Evolutionary conservation across 2,329 filamentous ascomycete genomes (phyloP), one percentile per base, ranked within the genome.

Genomic region (Didymella pinodella): DNA sequence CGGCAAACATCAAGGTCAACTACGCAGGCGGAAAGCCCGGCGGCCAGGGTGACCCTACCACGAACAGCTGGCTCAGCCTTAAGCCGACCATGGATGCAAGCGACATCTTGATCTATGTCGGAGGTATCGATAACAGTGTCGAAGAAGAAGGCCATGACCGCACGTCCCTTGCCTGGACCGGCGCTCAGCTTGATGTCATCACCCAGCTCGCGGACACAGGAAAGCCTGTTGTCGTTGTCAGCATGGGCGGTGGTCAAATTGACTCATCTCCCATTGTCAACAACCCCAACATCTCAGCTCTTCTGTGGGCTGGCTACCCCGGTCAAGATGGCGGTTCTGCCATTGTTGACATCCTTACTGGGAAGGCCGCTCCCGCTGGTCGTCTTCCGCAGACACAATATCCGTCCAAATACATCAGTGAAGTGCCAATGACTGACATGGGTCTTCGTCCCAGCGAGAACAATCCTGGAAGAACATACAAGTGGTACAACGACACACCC

Each of bases 271-370:
- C 83, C 4, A 68, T 87, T 2, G 68, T 83, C 4, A 74, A 74
- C 7, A 82, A 85, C 44, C 65, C 75, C 2, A 81, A 81, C 54
- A 78, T 88, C 52, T 79, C 77, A 40, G 79, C 83, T 0, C 71
- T 88, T 0, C 64, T 88, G 0, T 88, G 86, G 86, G 83, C 79
- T 0, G 84, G 85, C 0, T 88, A 86, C 49, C 86, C 86, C 0
- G 86, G 86, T 0, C 85, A 88, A 69, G 82, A 84, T 43, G 86
- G 86, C 11, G 86, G 86, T 3, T 74, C 76, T 2, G 86, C 85
- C 0, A 70, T 87, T 10, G 73, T 87, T 28, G 81, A 87, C 54
- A 78, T 87, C 45, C 65, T 88, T 20, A 83, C 79, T 3, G 86
- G 86, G 71, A 75, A n/a, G 72, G 71, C 55, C 7, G 77, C 83